phyloP scores from a whole-genome alignment of 805 yeast species.

The Millerozyma miso region DNA sequence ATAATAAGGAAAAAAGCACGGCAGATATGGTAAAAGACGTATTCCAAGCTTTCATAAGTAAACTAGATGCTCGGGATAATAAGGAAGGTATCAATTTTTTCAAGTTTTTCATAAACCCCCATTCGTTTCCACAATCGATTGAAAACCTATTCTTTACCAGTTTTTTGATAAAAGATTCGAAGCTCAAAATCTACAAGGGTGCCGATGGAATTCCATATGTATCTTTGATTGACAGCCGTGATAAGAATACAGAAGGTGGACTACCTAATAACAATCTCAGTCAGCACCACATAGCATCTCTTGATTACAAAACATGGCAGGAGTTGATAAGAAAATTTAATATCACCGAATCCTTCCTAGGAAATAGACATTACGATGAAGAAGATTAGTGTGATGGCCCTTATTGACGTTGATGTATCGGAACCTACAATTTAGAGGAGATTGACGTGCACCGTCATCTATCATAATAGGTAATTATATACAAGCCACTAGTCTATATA shows the following conservation, averaged over 20 bases:
- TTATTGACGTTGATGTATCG: too few relatives aligned
- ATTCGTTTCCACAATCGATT: constrained; percentile 70
- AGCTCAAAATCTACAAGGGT: constrained; percentile 46
- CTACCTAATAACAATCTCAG: constrained; percentile 1
- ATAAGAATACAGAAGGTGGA: constrained; percentile 21
- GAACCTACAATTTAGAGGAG: too few relatives aligned
- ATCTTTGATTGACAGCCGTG: constrained; percentile 9
- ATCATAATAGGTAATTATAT: too few relatives aligned
- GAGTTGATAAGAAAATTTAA: constrained; percentile 48
- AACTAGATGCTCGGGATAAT: constrained; percentile 15
- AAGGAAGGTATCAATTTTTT: constrained; percentile 48
- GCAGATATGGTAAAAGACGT: constrained; percentile 59
- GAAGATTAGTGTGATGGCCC: constrained; percentile 15
- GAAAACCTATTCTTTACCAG: constrained; percentile 84
- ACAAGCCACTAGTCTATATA: too few relatives aligned
- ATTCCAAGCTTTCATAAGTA: constrained; percentile 34
- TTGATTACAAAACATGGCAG: constrained; percentile 67
- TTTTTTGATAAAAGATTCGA: constrained; percentile 73
- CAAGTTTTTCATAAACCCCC: constrained; percentile 68
- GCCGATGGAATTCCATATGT: constrained; percentile 48
- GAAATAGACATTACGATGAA: constrained; percentile 31
- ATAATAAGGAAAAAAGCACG: constrained; percentile 54
- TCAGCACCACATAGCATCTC: constrained; percentile 70
- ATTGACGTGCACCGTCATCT: too few relatives aligned
- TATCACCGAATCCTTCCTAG: constrained; percentile 54